phyloP scores from a whole-genome alignment of 352 stramenopile genomes.

The Achlya hypogyna region DNA sequence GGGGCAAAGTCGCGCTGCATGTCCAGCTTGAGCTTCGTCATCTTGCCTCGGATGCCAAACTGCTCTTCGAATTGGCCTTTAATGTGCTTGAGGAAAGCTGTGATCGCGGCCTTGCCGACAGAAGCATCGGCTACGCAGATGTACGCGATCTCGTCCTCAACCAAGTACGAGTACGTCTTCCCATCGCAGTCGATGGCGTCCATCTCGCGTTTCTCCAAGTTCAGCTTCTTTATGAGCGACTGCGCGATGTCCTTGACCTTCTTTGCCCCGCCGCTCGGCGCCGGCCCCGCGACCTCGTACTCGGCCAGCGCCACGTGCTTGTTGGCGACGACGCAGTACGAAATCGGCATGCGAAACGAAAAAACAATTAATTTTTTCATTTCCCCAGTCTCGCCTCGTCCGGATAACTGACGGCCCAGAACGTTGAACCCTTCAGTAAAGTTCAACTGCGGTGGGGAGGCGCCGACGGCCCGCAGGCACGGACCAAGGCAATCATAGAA shows the following conservation, averaged over 20 bases:
- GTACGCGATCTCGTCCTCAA: conserved; percentile 77
- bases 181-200: conserved; percentile 77
- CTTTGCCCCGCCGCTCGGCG: conserved; percentile 37
- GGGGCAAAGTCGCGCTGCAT: conserved; percentile 81
- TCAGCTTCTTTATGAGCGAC: conserved; percentile 82
- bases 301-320: conserved; percentile 67
- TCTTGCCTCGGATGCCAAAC: conserved; percentile 80
- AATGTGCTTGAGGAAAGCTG: conserved; percentile 78
- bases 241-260: conserved; percentile 82
- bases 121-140: conserved; percentile 71
- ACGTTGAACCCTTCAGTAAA: conserved; percentile 5
- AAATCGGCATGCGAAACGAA: conserved; percentile 60
- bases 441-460: no score
- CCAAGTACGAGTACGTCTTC: conserved; percentile 78
- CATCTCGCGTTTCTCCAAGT: conserved; percentile 42
- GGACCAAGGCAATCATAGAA: no score
- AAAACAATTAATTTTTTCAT: conserved; percentile 2
- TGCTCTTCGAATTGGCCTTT: conserved; percentile 78
- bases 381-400: not conserved
- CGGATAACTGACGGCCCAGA: not conserved
- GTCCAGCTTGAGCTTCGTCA: conserved; percentile 81
- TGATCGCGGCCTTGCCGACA: conserved; percentile 72
- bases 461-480: no score
- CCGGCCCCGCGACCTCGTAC: conserved; percentile 37
- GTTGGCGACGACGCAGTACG: conserved; percentile 83